Evolutionary conservation across 371 early-diverging fungal genomes (phyloP).

Genomic region (Fennellomyces sp.): DNA sequence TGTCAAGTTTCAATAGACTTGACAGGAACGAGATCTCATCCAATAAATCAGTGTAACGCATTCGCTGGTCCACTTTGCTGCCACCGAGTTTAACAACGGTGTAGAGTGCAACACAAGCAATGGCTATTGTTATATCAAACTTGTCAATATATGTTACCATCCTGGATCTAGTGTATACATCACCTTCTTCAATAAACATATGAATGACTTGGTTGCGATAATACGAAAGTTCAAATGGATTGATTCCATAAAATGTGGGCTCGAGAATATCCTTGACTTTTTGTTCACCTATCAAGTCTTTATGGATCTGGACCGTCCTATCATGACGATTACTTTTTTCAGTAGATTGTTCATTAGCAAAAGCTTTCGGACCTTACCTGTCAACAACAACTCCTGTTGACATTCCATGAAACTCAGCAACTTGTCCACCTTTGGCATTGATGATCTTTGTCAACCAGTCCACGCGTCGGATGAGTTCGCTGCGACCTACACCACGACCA

Average conservation of each 20-base stretch:
- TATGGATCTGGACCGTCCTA: slow-evolving; percentile 53
- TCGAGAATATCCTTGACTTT: slow-evolving; percentile 75
- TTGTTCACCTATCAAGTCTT: slow-evolving; percentile 77
- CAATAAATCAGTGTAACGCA: slow-evolving; percentile 54
- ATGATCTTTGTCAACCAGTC: slow-evolving; percentile 79
- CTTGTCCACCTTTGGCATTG: slow-evolving; percentile 74
- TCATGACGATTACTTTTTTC: no score
- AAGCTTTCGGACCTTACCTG: slow-evolving; percentile 36
- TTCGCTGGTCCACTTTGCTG: slow-evolving; percentile 61
- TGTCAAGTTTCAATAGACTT: slow-evolving; percentile 80
- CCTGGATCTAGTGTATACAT: no score
- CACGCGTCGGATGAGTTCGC: slow-evolving; percentile 81
- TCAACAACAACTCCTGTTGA: slow-evolving; percentile 66
- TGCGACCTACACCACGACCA: slow-evolving; percentile 84
- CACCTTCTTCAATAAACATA: slow-evolving; percentile 78
- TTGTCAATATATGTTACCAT: no score
- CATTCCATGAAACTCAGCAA: slow-evolving; percentile 84
- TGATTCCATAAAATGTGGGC: slow-evolving; percentile 84
- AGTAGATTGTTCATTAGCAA: no score
- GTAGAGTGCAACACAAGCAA: slow-evolving; percentile 80
- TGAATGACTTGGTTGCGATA: slow-evolving; percentile 90
- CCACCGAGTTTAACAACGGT: slow-evolving; percentile 80
- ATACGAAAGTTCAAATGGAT: slow-evolving; percentile 86
- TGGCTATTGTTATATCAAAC: slow-evolving; percentile 41
- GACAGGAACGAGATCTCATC: slow-evolving; percentile 80